phyloP scores from a whole-genome alignment of 2,329 filamentous ascomycete genomes.

The Furcasterigmium furcatum region DNA sequence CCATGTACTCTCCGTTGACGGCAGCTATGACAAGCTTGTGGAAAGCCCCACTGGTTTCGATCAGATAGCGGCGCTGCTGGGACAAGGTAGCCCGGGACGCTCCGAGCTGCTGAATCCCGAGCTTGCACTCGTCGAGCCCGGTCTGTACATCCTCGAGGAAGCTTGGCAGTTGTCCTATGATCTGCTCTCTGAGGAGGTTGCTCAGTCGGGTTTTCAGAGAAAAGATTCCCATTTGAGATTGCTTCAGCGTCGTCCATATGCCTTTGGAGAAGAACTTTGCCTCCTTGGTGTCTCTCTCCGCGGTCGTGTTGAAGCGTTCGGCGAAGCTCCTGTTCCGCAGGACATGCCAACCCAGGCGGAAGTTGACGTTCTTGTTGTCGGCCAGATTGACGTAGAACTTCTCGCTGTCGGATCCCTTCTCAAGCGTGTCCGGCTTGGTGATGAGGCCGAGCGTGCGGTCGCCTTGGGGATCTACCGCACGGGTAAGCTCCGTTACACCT shows the following conservation, averaged over 20 bases:
- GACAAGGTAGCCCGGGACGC: slow-evolving; percentile 35
- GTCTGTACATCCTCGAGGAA: slow-evolving; percentile 8
- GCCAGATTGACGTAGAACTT: slow-evolving; percentile 35
- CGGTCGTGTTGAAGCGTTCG: slow-evolving; percentile 23
- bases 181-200: slow-evolving; percentile 43
- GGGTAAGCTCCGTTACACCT: slow-evolving; percentile 7
- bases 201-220: slow-evolving; percentile 46
- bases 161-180: slow-evolving; percentile 35
- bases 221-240: slow-evolving; percentile 39
- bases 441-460: slow-evolving; percentile 52
- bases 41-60: slow-evolving; percentile 40
- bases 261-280: slow-evolving; percentile 37
- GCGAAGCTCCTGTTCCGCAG: slow-evolving; percentile 35
- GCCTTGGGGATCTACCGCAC: slow-evolving; percentile 17
- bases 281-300: slow-evolving; percentile 36
- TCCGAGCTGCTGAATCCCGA: slow-evolving; percentile 43
- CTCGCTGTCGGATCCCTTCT: slow-evolving; percentile 34
- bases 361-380: slow-evolving; percentile 39
- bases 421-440: slow-evolving; percentile 50
- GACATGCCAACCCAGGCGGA: slow-evolving; percentile 52
- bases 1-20: slow-evolving; percentile 47
- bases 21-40: slow-evolving; percentile 40
- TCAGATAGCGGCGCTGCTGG: slow-evolving; percentile 46
- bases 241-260: slow-evolving; percentile 30
- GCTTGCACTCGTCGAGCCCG: slow-evolving; percentile 27